Percentiles rank a stretch among this genome's conserved stretches.
Evolutionary conservation across 352 stramenopile genomes (phyloP).

Genomic region (Pythium plurisporium): DNA sequence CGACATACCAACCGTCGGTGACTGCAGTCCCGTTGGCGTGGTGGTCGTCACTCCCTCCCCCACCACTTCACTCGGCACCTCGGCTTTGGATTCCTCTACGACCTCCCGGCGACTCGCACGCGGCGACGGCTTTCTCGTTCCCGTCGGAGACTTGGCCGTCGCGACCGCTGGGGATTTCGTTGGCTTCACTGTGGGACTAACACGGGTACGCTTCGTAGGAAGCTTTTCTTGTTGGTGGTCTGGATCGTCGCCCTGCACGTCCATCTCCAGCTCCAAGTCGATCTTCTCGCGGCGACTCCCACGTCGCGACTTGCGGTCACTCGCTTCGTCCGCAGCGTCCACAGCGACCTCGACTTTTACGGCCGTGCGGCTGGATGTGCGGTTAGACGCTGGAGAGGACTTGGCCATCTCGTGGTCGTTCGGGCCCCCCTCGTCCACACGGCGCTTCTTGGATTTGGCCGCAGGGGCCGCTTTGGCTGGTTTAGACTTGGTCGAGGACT

Average conservation of each 20-base stretch:
- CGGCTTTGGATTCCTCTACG: neutral
- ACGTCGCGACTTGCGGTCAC: conserved; percentile 34
- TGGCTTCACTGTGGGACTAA: neutral
- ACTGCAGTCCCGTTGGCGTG: neutral
- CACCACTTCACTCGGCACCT: no score
- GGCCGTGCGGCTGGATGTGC: neutral
- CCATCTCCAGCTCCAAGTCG: conserved; percentile 59
- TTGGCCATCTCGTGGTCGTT: neutral
- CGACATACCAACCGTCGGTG: conserved; percentile 6
- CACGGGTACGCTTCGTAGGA: conserved; percentile 3
- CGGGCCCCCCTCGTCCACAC: neutral
- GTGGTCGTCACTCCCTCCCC: neutral
- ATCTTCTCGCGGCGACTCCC: conserved; percentile 26
- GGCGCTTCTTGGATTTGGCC: neutral
- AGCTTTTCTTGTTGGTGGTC: neutral
- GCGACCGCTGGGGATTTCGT: neutral
- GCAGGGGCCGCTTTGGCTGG: neutral
- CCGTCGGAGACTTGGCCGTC: neutral
- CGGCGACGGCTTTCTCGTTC: neutral
- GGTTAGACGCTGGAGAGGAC: neutral
- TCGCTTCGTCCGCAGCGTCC: conserved; percentile 45
- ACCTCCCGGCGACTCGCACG: neutral
- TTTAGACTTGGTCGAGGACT: neutral
- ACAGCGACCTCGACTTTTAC: conserved; percentile 38
- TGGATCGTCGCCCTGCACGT: conserved; percentile 29